Evolutionary conservation across 202 grass and related monocot genomes (phyloP), one percentile per base, ranked within the genome.

Genomic region (Zoysia matrella): DNA sequence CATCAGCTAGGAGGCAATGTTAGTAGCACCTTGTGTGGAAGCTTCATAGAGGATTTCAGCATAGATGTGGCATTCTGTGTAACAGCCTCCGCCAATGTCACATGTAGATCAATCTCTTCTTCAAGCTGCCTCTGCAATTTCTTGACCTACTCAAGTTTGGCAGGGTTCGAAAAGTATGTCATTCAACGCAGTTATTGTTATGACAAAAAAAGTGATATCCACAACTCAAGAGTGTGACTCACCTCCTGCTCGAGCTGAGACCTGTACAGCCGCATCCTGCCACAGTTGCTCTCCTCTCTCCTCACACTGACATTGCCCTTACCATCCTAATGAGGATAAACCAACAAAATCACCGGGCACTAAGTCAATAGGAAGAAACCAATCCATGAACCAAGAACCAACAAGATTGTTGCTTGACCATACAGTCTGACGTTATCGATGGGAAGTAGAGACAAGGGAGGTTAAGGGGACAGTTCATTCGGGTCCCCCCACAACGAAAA

Each of bases 91-190:
- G 91, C 89, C 60, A 99, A 76, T 5, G 89, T 85, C 45, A 88
- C 63, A 60, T 99, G 91, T 74, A 95, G 68, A 78, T 94, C 90
- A 13, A 92, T 83, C 87, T 99, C 93, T 90, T 93, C 85, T 76
- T 94, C 83, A 1, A 99, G 91, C 53, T 94, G 85, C 77, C 80
- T 91, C 84, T 99, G 91, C 67, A 99, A 81, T 68, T 86, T 95
- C 45, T 92, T 85, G 52, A 98, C 92, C 92, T 95, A 80, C 44
- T 45, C 8, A 45, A 7, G 65, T 71, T 69, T 40, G 6, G 54
- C 60, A 81, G 36, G 8, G 47, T 60, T 70, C 51, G 52, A 57
- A 52, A 45, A 75, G 42, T 61, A 71, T 47, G 13, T 56, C 7
- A 53, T 1, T 8, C 8, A 12, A 4, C 48, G 63, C 12, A 10